These are phyloP conservation scores for Monilinia laxa DNA, from an alignment of 2,329 filamentous ascomycete species.

Conservation along the genomic window DNA sequence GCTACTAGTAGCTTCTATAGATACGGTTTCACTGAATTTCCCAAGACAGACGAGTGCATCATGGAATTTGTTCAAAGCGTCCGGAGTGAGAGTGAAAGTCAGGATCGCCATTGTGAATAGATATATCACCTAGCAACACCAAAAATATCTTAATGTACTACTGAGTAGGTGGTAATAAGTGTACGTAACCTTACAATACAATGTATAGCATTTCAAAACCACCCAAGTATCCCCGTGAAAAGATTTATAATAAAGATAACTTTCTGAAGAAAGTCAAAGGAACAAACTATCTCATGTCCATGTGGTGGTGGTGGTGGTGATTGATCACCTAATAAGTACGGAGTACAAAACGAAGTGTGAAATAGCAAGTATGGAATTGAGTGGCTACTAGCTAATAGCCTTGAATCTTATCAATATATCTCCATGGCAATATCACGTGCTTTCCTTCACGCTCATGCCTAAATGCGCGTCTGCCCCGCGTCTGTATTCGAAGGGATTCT, in stretches of 20 bases:
- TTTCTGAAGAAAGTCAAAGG: background rate
- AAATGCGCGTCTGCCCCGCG: slow-evolving; percentile 12
- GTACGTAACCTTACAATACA: no score
- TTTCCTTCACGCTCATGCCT: slow-evolving; percentile 1
- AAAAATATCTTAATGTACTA: no score
- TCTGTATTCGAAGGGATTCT: background rate
- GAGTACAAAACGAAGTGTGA: background rate
- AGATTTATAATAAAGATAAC: no score
- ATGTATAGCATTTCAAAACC: background rate
- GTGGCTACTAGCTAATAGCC: no score
- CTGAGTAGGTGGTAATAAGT: no score
- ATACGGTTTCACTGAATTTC: slow-evolving; percentile 79
- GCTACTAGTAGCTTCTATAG: slow-evolving; percentile 54
- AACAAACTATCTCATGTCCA: background rate
- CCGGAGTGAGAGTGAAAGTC: slow-evolving; percentile 71
- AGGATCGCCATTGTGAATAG: slow-evolving; percentile 58
- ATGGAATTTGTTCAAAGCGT: slow-evolving; percentile 68
- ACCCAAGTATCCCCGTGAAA: background rate
- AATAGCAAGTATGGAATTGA: no score
- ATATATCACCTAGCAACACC: background rate
- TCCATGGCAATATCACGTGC: background rate
- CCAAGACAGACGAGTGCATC: slow-evolving; percentile 72
- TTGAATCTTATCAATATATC: background rate
- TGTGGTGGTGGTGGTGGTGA: background rate
- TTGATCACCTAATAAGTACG: background rate